Evolutionary conservation across 352 stramenopile genomes (phyloP), one percentile per base, ranked within the genome.

Genomic region (Phytophthora melonis): DNA sequence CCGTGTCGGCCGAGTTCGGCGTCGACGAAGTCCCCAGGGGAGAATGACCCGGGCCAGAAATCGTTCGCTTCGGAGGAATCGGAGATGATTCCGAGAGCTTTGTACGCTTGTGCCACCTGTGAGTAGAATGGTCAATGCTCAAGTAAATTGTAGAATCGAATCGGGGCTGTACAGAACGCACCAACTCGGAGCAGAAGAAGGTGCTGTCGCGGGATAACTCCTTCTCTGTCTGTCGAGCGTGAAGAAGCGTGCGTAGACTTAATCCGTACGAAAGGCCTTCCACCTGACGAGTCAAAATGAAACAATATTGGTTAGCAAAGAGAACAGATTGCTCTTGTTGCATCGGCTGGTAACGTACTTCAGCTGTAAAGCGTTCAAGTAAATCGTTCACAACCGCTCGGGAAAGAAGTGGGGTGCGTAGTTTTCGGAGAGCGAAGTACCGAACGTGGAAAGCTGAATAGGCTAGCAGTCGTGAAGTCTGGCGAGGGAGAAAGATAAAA

Each of bases 171-270:
- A 25, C 23, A 30, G 25, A 5, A 66, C 77, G 36, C 63, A 93
- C 86, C 36, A 93, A 77, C 60, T 93, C 86, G 0, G 86, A 93
- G 77, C 86, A 93, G 47, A 93, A 93, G 62, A 84, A 93, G 47
- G 83, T 75, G 21, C 57, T 61, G 25, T 50, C 47, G 14, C 49
- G 60, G 18, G 72, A 67, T 41, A 58, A 19, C 59, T 32, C 13
- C 11, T 27, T 23, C 5, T 58, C 45, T 16, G 54, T 68, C 13
- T 71, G 52, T 39, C 67, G 66, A 0, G 81, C 66, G 8, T 78
- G 76, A 3, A 93, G 67, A 11, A 93, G 56, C 53, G 84, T 87
- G 18, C 72, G 71, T 18, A 93, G 53, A 30, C 76, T 89, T 50
- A 93, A 72, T 11, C 79, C 82, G 70, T 93, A 93, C 9, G 79